Evolutionary conservation across 2,329 filamentous ascomycete genomes (phyloP), one percentile per base, ranked within the genome.

Genomic region (Huntiella moniliformis): DNA sequence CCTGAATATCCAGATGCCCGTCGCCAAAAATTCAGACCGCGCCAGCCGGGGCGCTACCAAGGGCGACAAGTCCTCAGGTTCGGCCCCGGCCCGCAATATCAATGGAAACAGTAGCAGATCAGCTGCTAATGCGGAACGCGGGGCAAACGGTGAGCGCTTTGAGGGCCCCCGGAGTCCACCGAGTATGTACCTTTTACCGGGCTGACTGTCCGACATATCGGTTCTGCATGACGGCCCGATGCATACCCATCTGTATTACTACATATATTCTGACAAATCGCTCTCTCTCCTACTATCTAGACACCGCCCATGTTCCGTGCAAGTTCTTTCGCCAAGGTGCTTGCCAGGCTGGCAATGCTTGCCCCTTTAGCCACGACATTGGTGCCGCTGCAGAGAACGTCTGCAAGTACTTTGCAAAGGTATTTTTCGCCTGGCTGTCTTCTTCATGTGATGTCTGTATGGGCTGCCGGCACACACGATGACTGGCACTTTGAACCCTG

Each of bases 321-420:
- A 96, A 96, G 71, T 98, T 98, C 80, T 98, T 91, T 64, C 79
- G 86, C 45, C 85, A 94, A 67, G 87, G 88, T 60, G 79, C 85
- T 56, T 98, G 91, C 63, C 88, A 96, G 71, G 91, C 91, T 48
- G 91, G 91, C 55, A 83, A 82, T 60, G 85, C 87, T 53, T 98
- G 91, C 66, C 91, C 91, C 36, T 98, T 96, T 64, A 84, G 86
- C 56, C 91, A 98, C 65, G 88, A 92, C 52, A 77, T 91, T 52
- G 83, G 91, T 59, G 73, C 78, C 28, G 76, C 86, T 36, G 74
- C 82, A 44, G 85, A 95, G 60, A 87, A 82, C 51, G 77, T 92
- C 53, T 98, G 91, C 78, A 98, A 96, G 65, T 98, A 96, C 66
- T 98, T 96, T 61, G 82, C 87, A 58, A 98, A 96, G 79, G 86